Base-by-base conservation (phyloP, 345 rosid species). In the Punica granatum region DNA sequence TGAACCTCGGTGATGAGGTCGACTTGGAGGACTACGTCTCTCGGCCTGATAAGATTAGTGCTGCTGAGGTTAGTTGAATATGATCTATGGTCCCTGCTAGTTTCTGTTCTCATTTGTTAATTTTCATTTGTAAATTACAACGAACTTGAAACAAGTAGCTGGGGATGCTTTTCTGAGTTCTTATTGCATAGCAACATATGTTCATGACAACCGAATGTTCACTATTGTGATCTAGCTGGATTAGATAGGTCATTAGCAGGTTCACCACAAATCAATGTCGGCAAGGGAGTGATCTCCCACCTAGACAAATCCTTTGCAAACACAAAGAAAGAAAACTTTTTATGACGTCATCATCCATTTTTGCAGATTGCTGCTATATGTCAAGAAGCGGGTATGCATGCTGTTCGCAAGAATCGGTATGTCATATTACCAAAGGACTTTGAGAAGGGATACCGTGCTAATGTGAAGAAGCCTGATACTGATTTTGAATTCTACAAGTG, bases 351-450 rank as follows among this genome's bases (percentile, higher is more conserved):
- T 30, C 14, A 26, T 56, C 0, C 6, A 0, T 58, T 56, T 65
- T 26, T 30, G 46, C 88, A 94, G 99, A 94, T 94, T 73, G 76
- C 97, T 44, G 99, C 99, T 21, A 94, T 94, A 65, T 94, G 99
- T 67, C 99, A 94, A 76, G 99, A 94, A 81, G 99, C 99, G 43
- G 99, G 99, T 60, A 94, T 94, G 99, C 99, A 94, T 42, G 99
- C 99, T 2, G 99, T 94, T 14, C 81, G 99, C 33, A 94, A 94
- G 86, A 94, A 94, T 83, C 86, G 99, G 70, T 94, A 94, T 35
- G 97, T 94, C 63, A 94, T 94, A 44, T 85, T 91, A 48, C 97
- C 99, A 0, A 94, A 94, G 79, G 99, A 94, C 75, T 94, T 94
- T 23, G 99, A 94, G 82, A 94, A 91, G 83, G 99, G 99, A 3